A percentile compares a stretch with the other conserved stretches of the same genome.
These are phyloP conservation scores for Candida glaebosa DNA, from an alignment of 805 yeast species.

Conservation along the genomic window DNA sequence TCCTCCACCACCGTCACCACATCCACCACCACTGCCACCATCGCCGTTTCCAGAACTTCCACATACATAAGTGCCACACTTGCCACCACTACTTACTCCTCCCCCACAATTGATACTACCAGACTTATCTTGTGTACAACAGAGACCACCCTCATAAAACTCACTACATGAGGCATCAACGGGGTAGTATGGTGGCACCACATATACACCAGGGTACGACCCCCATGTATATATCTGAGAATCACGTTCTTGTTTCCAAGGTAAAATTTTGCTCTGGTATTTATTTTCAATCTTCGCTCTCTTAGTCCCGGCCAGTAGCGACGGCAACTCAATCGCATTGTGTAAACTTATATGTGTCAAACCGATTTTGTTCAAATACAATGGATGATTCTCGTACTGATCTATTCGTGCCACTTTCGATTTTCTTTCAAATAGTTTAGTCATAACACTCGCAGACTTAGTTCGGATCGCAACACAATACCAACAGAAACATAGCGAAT, in stretches of 20 bases:
- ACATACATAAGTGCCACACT: background rate
- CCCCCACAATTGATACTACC: conserved; percentile 2
- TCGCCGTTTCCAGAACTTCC: background rate
- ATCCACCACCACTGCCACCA: background rate
- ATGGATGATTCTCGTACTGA: conserved; percentile 2
- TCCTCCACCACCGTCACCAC: background rate
- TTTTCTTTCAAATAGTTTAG: conserved; percentile 5
- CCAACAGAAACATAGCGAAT: conserved; percentile 21
- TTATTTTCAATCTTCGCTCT: conserved; percentile 4
- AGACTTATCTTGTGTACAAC: conserved; percentile 4
- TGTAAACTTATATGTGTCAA: conserved; percentile 14
- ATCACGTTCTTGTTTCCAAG: conserved; percentile 4
- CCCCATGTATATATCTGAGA: background rate
- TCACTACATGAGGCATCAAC: conserved; percentile 1
- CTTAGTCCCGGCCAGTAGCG: conserved; percentile 4
- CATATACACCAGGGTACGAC: conserved; percentile 5
- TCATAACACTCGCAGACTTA: conserved; percentile 5
- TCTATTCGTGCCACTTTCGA: background rate
- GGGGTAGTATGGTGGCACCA: conserved; percentile 8
- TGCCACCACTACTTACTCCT: background rate
- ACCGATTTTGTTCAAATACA: conserved; percentile 8
- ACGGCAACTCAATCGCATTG: conserved; percentile 11
- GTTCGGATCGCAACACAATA: conserved; percentile 11
- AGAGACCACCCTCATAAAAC: background rate
- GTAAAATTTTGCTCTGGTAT: conserved; percentile 5